A percentile compares a stretch with the other conserved stretches of the same genome.
Conservation (phyloP, 352 stramenopile species). For the Pythium chondricola region DNA sequence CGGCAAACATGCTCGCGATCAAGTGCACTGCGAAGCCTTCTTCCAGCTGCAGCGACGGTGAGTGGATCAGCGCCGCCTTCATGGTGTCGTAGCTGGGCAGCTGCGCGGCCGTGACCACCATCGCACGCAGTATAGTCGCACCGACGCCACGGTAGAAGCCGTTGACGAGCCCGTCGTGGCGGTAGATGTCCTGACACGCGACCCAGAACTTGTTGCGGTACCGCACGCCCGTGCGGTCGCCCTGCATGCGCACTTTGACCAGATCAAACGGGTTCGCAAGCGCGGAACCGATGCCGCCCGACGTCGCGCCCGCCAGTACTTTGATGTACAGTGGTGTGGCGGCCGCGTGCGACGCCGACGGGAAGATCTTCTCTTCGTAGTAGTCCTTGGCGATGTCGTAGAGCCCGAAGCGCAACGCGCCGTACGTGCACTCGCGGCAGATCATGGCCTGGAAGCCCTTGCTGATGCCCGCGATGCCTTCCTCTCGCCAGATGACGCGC, state of each 20-base stretch:
- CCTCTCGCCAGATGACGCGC: constrained; percentile 46
- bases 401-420: constrained; percentile 66
- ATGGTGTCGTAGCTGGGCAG: constrained; percentile 78
- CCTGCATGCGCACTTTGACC: constrained; percentile 76
- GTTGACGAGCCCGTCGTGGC: constrained; percentile 48
- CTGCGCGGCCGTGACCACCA: constrained; percentile 68
- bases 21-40: constrained; percentile 62
- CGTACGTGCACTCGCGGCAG: constrained; percentile 70
- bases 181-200: constrained; percentile 57
- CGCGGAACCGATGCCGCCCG: constrained; percentile 50
- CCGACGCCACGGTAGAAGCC: constrained; percentile 67
- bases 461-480: constrained; percentile 46
- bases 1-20: constrained; percentile 64
- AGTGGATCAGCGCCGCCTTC: constrained; percentile 58
- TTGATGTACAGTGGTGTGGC: constrained; percentile 63
- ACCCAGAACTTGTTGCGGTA: constrained; percentile 62
- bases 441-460: constrained; percentile 62
- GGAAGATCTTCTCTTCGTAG: constrained; percentile 48
- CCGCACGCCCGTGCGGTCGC: constrained; percentile 43
- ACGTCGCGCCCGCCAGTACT: constrained; percentile 52
- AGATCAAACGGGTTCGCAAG: constrained; percentile 79
- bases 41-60: constrained; percentile 27
- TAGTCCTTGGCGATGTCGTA: constrained; percentile 77
- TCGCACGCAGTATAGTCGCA: constrained; percentile 62
- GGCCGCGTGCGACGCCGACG: constrained; percentile 22